A percentile compares a stretch with the other conserved stretches of the same genome.
Conservation (phyloP, 2,329 filamentous ascomycete species). For the Triangularia verruculosa region DNA sequence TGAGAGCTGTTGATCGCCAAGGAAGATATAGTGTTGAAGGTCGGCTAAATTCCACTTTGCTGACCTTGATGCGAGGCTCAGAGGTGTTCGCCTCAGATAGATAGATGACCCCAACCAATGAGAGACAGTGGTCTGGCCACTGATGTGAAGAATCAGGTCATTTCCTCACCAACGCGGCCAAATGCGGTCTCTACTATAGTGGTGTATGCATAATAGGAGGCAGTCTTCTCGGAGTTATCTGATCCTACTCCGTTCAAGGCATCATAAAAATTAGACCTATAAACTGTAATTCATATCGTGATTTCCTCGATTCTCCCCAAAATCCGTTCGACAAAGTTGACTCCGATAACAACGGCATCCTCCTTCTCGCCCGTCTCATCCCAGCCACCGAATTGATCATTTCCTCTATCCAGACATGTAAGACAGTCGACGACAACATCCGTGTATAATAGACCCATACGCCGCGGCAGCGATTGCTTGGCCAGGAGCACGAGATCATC, state of each 20-base stretch:
- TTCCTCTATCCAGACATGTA: constrained; percentile 12
- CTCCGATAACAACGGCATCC: background rate
- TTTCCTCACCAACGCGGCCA: background rate
- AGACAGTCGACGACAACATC: constrained; percentile 8
- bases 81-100: background rate
- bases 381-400: background rate
- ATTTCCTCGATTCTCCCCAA: constrained; percentile 3
- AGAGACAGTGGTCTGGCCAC: background rate
- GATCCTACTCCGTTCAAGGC: too few species aligned
- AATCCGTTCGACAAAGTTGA: constrained; percentile 10
- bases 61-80: background rate
- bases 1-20: background rate
- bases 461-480: background rate
- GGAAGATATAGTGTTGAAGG: background rate
- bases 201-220: too few species aligned
- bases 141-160: background rate
- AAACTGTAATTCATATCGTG: background rate
- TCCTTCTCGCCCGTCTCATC: background rate
- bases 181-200: too few species aligned
- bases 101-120: background rate
- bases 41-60: background rate
- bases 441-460: constrained; percentile 11
- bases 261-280: too few species aligned
- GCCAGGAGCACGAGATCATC: background rate
- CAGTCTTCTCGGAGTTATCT: too few species aligned